These are phyloP conservation scores for Mycosarcoma mackinlayi DNA, from an alignment of 1,284 basidiomycete genomes.

Conservation along the genomic window DNA sequence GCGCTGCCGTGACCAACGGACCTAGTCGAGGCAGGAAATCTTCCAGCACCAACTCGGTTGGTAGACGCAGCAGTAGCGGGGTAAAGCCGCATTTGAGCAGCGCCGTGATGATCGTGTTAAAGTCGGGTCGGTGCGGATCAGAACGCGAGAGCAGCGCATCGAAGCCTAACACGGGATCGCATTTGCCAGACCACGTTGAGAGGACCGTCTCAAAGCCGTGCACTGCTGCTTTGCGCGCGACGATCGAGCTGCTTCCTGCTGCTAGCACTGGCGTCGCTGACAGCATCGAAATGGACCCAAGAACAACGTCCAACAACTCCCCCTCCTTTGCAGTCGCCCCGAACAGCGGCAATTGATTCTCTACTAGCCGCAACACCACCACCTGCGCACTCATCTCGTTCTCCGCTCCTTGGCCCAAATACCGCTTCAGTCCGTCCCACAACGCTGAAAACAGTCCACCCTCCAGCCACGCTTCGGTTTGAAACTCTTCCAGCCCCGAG, in stretches of 20 bases:
- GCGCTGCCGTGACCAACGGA: neutral
- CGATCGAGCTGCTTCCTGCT: slow-evolving; percentile 1
- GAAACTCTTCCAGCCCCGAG: slow-evolving; percentile 6
- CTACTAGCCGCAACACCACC: slow-evolving; percentile 47
- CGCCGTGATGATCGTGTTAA: neutral
- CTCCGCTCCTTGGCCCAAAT: slow-evolving; percentile 10
- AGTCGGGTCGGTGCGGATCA: neutral
- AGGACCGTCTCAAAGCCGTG: slow-evolving; percentile 33
- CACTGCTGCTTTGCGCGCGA: slow-evolving; percentile 31
- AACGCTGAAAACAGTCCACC: slow-evolving; percentile 27
- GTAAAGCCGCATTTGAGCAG: slow-evolving; percentile 12
- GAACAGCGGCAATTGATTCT: slow-evolving; percentile 52
- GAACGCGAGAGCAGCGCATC: slow-evolving; percentile 20
- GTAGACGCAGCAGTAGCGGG: slow-evolving; percentile 37
- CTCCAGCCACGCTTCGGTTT: slow-evolving; percentile 37
- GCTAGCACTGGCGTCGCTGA: neutral
- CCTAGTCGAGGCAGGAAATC: slow-evolving; percentile 45
- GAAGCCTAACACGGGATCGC: slow-evolving; percentile 54
- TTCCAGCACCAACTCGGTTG: slow-evolving; percentile 49
- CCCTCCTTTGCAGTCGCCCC: slow-evolving; percentile 18
- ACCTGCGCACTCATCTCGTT: slow-evolving; percentile 46
- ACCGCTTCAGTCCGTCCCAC: slow-evolving; percentile 16
- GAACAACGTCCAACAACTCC: slow-evolving; percentile 24
- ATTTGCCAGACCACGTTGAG: slow-evolving; percentile 14
- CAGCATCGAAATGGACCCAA: neutral